Percentiles rank a stretch among this genome's conserved stretches.
phyloP scores from a whole-genome alignment of 345 rosid species.

The Boechera divaricarpa region DNA sequence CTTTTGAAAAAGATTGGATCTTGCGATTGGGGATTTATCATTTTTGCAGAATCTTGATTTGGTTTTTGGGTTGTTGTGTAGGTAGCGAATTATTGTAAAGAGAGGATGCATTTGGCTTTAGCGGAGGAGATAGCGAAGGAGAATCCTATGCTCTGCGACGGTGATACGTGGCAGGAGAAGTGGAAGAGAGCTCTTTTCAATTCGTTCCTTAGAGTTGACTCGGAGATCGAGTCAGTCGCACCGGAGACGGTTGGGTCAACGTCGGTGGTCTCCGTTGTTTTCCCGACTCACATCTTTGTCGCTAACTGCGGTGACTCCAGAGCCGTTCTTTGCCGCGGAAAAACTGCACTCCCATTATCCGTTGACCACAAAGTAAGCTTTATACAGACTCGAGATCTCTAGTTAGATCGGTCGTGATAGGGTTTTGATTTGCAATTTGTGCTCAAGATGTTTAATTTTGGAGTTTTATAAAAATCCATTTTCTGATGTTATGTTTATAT shows the following conservation, averaged over 20 bases:
- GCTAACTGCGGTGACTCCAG: constrained; percentile 91
- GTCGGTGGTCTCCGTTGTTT: constrained; percentile 70
- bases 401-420: neutral
- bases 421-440: neutral
- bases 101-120: constrained; percentile 68
- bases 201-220: constrained; percentile 68
- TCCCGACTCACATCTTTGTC: constrained; percentile 63
- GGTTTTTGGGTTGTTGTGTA: constrained; percentile 31
- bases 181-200: constrained; percentile 66
- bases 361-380: constrained; percentile 74
- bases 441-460: neutral
- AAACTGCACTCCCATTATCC: constrained; percentile 64
- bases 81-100: constrained; percentile 74
- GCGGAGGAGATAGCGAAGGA: constrained; percentile 62
- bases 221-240: constrained; percentile 57
- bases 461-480: neutral
- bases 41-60: neutral
- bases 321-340: constrained; percentile 79
- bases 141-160: constrained; percentile 47
- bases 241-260: constrained; percentile 89
- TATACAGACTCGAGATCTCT: constrained; percentile 19
- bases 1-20: neutral
- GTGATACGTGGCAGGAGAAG: constrained; percentile 63
- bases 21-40: neutral
- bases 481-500: constrained; percentile 6